A percentile compares a stretch with the other conserved stretches of the same genome.
Conservation (phyloP, 371 early-diverging fungal genomes). For the Fennellomyces sp. region DNA sequence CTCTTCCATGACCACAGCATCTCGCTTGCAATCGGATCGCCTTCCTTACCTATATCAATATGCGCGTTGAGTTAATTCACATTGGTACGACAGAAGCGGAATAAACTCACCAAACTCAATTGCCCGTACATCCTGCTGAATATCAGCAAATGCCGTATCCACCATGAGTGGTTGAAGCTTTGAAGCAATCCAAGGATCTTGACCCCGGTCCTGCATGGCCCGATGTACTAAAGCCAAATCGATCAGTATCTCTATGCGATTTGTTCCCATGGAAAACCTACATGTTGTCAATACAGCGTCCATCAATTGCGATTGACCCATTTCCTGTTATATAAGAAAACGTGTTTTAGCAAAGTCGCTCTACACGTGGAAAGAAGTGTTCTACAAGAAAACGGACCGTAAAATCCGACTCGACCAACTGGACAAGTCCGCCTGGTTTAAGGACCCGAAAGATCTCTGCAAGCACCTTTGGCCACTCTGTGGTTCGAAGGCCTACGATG, state of each 20-base stretch:
- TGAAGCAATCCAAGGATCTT: constrained; percentile 38
- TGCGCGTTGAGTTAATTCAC: not conserved
- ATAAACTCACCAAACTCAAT: constrained; percentile 28
- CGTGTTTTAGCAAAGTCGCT: not conserved
- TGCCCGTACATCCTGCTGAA: constrained; percentile 21
- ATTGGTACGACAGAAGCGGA: not conserved
- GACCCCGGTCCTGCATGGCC: constrained; percentile 32
- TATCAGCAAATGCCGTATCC: constrained; percentile 25
- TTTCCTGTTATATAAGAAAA: constrained; percentile 8
- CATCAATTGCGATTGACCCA: constrained; percentile 12
- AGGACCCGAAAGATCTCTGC: constrained; percentile 45
- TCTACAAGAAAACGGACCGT: constrained; percentile 25
- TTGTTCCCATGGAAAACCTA: not conserved
- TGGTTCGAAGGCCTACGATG: constrained; percentile 26
- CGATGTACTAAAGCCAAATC: constrained; percentile 23
- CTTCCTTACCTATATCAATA: constrained; percentile 18
- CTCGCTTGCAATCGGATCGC: constrained; percentile 36
- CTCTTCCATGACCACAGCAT: constrained; percentile 46
- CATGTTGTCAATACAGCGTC: constrained; percentile 19
- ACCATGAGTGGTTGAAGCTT: constrained; percentile 26
- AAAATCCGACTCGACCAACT: constrained; percentile 47
- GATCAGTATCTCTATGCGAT: not conserved
- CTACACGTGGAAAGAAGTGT: not conserved
- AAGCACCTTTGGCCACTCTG: constrained; percentile 40
- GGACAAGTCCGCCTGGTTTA: constrained; percentile 48